These are phyloP conservation scores for Maudiozyma bulderi DNA, from an alignment of 805 yeast species.

Conservation along the genomic window DNA sequence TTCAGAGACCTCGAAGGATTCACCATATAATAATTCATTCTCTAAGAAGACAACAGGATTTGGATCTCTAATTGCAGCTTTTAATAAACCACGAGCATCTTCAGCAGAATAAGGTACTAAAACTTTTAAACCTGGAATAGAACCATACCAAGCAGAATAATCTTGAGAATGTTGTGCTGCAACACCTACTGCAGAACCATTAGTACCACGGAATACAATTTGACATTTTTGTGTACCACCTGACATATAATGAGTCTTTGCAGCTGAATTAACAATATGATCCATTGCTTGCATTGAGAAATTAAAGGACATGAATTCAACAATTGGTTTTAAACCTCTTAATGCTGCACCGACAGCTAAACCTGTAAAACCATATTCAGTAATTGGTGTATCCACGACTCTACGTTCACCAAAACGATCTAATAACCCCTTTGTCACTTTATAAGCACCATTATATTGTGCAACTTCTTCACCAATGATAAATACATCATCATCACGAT, in stretches of 20 bases:
- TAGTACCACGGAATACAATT: conserved; percentile 97
- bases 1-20: conserved; percentile 78
- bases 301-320: conserved; percentile 98
- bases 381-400: conserved; percentile 92
- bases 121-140: conserved; percentile 96
- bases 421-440: conserved; percentile 87
- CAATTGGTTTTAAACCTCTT: conserved; percentile 90
- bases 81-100: conserved; percentile 90
- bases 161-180: conserved; percentile 99
- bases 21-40: conserved; percentile 92
- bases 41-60: conserved; percentile 94
- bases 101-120: conserved; percentile 91
- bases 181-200: conserved; percentile 99
- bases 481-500: conserved; percentile 88
- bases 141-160: conserved; percentile 95
- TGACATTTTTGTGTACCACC: conserved; percentile 98
- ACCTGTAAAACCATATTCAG: conserved; percentile 98
- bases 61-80: conserved; percentile 97
- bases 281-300: conserved; percentile 99
- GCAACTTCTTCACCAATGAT: conserved; percentile 99
- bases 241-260: conserved; percentile 97
- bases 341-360: conserved; percentile 93
- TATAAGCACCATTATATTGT: conserved; percentile 98
- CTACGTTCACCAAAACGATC: conserved; percentile 93
- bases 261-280: conserved; percentile 96